Evolutionary conservation across 2,329 filamentous ascomycete species (phyloP), one percentile per base, ranked within the genome.

Genomic region (Cercospora nicotianae): DNA sequence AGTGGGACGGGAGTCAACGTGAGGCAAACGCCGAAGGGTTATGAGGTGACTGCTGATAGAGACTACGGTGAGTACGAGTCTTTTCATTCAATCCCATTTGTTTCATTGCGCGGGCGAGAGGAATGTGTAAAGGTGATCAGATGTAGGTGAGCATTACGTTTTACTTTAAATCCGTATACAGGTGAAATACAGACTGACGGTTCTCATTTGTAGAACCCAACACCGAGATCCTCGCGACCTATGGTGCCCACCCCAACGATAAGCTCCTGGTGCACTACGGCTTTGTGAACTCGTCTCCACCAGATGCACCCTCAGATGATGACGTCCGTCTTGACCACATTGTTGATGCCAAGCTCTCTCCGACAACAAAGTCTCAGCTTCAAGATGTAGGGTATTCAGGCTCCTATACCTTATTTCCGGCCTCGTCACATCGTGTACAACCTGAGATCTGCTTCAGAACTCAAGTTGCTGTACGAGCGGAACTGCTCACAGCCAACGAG

Each of bases 191-290:
- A n/a, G n/a, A n/a, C n/a, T n/a, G n/a, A n/a, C n/a, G n/a, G n/a
- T n/a, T n/a, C 18, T 0, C 23, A n/a, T 12, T 9, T 20, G 13
- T 26, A 72, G 69, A 59, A 45, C 23, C 67, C 16, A 60, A 64
- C 13, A 66, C 67, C 20, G 91, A 93, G 79, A 80, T 94, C 0
- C 87, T 85, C 68, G 87, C 91, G 28, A 87, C 85, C 30, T 94
- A 94, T 73, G 91, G 91, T 3, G 77, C 83, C 1, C 91, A 93
- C 76, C 85, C 85, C 30, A 91, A 92, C 70, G 91, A 93, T 75
- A 90, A 91, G 72, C 79, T 93, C 18, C 83, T 93, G 2, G 85
- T 87, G 0, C 90, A 93, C 78, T 94, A 85, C 65, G 83, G 83
- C n/a, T 85, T 85, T 72, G 77, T 83, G 13, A 76, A 80, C 55